Base-by-base conservation (phyloP, 768 basidiomycete genomes). In the Mycena rebaudengoi region DNA sequence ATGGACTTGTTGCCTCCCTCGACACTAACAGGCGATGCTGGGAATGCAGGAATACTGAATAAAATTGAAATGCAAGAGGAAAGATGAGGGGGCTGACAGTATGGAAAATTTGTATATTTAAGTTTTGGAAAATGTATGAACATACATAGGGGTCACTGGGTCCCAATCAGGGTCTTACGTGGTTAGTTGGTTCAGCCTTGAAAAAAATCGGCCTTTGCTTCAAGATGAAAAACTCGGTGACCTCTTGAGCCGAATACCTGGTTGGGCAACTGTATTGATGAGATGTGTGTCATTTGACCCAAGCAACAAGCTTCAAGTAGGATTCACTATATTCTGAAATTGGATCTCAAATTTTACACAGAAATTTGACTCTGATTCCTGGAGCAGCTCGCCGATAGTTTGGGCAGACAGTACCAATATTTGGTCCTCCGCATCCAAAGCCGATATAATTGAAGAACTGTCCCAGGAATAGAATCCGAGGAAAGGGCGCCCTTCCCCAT, bases 21-120 rank as follows among this genome's bases (percentile, higher is more conserved):
- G 3, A 51, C 50, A 21, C 32, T 16, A 43, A 37, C 50, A 50
- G 49, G 32, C 49, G 32, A 50, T 50, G 50, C 50, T 51, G 50
- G 50, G 32, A 35, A 51, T 51, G 50, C 33, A 51, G 50, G 35
- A 50, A 50, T 50, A 50, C 32, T n/a, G 49, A 50, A 50, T 50
- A 50, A 50, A 50, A 51, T 37, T 33, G 21, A 37, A 39, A n/a
- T n/a, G n/a, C n/a, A n/a, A n/a, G n/a, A n/a, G n/a, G n/a, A n/a
- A n/a, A n/a, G n/a, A n/a, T n/a, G 50, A 39, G 35, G 35, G 50
- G 50, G 50, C 33, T 51, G 23, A 23, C 41, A 20, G 41, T 21
- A 43, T 43, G 41, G 41, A 21, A 43, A 43, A n/a, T n/a, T 50
- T 50, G 48, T 50, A 35, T 50, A 33, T 50, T 50, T 50, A 35